These are phyloP conservation scores for Tylopilus felleus DNA, from an alignment of 768 basidiomycete genomes.

Conservation along the genomic window DNA sequence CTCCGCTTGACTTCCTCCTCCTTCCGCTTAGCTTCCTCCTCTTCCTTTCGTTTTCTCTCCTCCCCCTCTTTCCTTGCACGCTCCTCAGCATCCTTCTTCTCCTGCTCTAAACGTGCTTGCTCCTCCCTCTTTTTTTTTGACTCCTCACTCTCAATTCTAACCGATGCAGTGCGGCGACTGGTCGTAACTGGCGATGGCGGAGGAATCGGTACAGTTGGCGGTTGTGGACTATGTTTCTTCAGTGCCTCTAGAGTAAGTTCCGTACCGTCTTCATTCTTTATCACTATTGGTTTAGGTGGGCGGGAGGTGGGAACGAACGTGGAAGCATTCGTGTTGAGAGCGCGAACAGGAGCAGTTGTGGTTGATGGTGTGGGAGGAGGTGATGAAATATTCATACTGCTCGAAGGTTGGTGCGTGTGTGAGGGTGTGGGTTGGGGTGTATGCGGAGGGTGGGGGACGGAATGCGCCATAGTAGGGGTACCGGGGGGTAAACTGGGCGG, in stretches of 20 bases:
- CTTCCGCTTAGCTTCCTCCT: conserved; percentile 42
- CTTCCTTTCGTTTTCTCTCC: conserved; percentile 38
- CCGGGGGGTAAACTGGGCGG: conserved; percentile 54
- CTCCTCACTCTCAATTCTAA: conserved; percentile 66
- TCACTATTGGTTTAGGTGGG: conserved; percentile 43
- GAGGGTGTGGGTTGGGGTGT: conserved; percentile 46
- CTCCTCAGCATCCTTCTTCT: conserved; percentile 38
- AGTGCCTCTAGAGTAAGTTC: conserved; percentile 60
- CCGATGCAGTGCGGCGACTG: conserved; percentile 30
- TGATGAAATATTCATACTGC: conserved; percentile 46
- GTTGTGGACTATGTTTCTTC: conserved; percentile 44
- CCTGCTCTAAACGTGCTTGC: conserved; percentile 40
- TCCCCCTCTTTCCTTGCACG: conserved; percentile 35
- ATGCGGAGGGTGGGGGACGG: conserved; percentile 46
- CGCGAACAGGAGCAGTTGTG: conserved; percentile 34
- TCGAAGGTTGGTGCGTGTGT: conserved; percentile 42
- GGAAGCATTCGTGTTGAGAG: conserved; percentile 61
- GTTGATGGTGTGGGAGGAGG: conserved; percentile 69
- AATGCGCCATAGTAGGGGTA: conserved; percentile 66
- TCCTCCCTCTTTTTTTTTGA: conserved; percentile 49
- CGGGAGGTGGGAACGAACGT: conserved; percentile 60
- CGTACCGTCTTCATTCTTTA: conserved; percentile 63
- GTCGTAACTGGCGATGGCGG: conserved; percentile 33
- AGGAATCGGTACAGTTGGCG: conserved; percentile 38
- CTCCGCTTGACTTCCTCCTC: conserved; percentile 41